Conservation (phyloP, 192 early-diverging fungal genomes). For the Coemansia sp. region DNA sequence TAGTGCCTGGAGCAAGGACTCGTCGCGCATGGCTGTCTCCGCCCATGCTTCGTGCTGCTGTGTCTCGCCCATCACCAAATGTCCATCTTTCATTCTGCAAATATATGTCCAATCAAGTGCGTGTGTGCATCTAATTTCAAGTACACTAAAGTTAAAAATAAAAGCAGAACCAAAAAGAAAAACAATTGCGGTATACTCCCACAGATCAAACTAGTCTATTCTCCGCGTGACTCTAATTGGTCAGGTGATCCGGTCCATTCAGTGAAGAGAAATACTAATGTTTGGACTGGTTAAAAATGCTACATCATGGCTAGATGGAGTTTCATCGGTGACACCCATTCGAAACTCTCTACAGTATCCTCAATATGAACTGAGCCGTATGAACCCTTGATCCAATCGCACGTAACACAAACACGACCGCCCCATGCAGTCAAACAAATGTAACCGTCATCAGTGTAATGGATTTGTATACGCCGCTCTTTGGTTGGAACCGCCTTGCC, state of each 20-base stretch:
- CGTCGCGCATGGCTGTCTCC: slow-evolving; percentile 12
- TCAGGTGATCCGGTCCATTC: no score
- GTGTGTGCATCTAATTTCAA: neutral
- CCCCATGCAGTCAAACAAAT: slow-evolving; percentile 4
- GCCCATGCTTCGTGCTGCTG: slow-evolving; percentile 8
- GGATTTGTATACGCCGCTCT: slow-evolving; percentile 5
- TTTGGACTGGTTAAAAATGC: no score
- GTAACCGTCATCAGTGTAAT: slow-evolving; percentile 4
- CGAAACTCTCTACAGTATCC: neutral
- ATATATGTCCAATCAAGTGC: neutral
- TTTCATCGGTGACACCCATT: neutral
- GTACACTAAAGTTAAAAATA: neutral
- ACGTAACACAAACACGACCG: neutral
- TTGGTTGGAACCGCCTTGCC: neutral
- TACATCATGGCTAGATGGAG: slow-evolving; percentile 3
- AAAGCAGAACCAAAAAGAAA: neutral
- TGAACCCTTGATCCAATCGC: slow-evolving; percentile 8
- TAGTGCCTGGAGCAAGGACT: slow-evolving; percentile 13
- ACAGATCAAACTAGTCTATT: no score
- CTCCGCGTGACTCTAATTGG: no score
- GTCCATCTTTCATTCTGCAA: neutral
- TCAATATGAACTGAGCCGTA: neutral
- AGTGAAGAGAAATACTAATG: no score
- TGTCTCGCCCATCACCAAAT: neutral
- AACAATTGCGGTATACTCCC: no score